Evolutionary conservation across 768 basidiomycete species (phyloP), one percentile per base, ranked within the genome.

Genomic region (Antrodiella citrinella): DNA sequence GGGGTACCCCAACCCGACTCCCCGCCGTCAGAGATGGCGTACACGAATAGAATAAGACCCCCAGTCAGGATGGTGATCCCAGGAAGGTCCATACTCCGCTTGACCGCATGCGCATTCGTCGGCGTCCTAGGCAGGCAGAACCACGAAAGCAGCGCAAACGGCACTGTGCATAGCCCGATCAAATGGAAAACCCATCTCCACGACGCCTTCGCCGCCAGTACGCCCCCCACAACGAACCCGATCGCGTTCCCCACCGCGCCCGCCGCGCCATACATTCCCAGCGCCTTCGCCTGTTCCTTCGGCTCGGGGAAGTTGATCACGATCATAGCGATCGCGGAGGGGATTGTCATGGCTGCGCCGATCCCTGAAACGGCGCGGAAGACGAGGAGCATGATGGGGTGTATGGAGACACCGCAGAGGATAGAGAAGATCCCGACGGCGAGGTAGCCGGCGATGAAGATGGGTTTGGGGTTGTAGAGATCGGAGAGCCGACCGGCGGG

Each of bases 381-480:
- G 4, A 51, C 50, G 26, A 51, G 43, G 9, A 51, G 41, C 50
- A 51, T 51, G 22, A 51, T 51, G 3, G 50, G 50, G 4, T 51
- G 22, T 13, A 51, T 44, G 50, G 44, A 45, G 24, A 51, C 50
- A 10, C 41, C 50, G 26, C 50, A 51, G 20, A 51, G 38, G 38
- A 51, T 46, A 21, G 50, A 51, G 50, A 51, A 51, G 23, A 51
- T 23, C 11, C 50, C 50, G 21, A 51, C 44, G 7, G 15, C 4
- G 4, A 51, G 30, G 44, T 45, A 46, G 11, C 50, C 50, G n/a
- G 45, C 35, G 44, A 40, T 44, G 23, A 51, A 51, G 15, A 51
- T 44, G 5, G 50, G 50, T 30, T 51, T 51, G n/a, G 50, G 50
- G 23, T 51, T 22, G 44, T 51, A 51, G 44, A 51, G 45, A 26